A percentile compares a stretch with the other conserved stretches of the same genome.
phyloP scores from a whole-genome alignment of 352 stramenopile species.

The Phytophthora citrophthora region DNA sequence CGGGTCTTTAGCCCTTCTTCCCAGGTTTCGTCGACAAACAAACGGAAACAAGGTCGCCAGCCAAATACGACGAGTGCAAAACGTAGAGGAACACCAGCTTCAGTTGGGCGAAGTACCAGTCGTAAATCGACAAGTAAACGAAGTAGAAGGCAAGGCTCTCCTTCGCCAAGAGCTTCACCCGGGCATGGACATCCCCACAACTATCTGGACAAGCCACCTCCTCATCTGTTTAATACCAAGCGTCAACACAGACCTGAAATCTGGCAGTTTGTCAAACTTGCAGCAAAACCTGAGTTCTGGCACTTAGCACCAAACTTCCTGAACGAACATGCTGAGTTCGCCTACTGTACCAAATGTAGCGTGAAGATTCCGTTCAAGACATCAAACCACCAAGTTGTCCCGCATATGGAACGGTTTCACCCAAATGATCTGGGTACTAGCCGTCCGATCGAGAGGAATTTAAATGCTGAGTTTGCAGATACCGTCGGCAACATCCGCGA shows the following conservation, averaged over 20 bases:
- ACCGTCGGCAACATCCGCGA: background rate
- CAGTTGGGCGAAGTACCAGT: too few relatives aligned
- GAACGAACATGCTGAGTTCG: constrained; percentile 11
- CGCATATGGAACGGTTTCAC: constrained; percentile 9
- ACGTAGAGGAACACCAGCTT: too few relatives aligned
- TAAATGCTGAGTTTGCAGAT: too few relatives aligned
- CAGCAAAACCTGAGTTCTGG: constrained; percentile 1
- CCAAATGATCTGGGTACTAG: background rate
- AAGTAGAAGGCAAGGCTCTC: too few relatives aligned
- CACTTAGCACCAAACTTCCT: constrained; percentile 9
- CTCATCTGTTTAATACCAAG: background rate
- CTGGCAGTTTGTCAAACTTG: constrained; percentile 4
- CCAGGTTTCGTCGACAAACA: too few relatives aligned
- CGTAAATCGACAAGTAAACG: too few relatives aligned
- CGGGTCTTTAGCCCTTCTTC: too few relatives aligned
- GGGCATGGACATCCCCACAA: background rate
- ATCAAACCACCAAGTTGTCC: constrained; percentile 11
- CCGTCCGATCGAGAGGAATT: too few relatives aligned
- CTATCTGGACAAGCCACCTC: background rate
- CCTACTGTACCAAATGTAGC: constrained; percentile 5
- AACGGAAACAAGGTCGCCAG: too few relatives aligned
- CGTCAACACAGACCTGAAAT: constrained; percentile 7
- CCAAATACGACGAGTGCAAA: too few relatives aligned
- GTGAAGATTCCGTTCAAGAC: constrained; percentile 4
- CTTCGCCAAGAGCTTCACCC: too few relatives aligned